Percentiles rank a stretch among this genome's conserved stretches.
These are phyloP conservation scores for Colletotrichum camelliae DNA, from an alignment of 2,329 filamentous ascomycete species.

Conservation along the genomic window DNA sequence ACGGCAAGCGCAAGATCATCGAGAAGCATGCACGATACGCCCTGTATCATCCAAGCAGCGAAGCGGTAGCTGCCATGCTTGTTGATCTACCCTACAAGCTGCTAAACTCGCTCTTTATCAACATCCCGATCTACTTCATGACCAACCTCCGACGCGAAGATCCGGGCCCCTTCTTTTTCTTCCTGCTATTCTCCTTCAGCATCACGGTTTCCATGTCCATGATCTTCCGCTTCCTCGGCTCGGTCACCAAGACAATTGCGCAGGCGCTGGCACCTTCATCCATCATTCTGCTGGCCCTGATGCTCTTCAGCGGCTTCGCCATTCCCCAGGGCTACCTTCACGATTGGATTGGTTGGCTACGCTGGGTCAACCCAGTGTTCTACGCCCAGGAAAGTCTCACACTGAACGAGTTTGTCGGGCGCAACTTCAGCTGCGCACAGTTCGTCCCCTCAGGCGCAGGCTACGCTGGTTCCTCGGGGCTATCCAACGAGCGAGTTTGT, in stretches of 20 bases:
- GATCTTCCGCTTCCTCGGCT: constrained; percentile 55
- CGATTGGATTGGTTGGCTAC: constrained; percentile 58
- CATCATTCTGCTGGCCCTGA: constrained; percentile 54
- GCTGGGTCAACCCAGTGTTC: constrained; percentile 52
- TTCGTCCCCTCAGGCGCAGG: constrained; percentile 19
- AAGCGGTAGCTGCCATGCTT: constrained; percentile 4
- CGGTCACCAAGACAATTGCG: constrained; percentile 52
- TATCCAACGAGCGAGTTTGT: constrained; percentile 41
- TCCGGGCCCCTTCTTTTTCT: constrained; percentile 59
- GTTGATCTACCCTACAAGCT: constrained; percentile 33
- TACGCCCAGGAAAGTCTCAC: constrained; percentile 73
- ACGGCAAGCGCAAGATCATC: constrained; percentile 29
- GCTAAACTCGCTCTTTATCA: constrained; percentile 61
- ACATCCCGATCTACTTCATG: constrained; percentile 70
- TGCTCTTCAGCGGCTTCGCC: constrained; percentile 60
- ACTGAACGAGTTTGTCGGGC: constrained; percentile 65
- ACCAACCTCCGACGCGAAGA: constrained; percentile 59
- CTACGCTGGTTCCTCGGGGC: constrained; percentile 18
- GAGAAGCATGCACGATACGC: constrained; percentile 32
- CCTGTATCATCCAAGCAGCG: constrained; percentile 35
- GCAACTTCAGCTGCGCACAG: constrained; percentile 42
- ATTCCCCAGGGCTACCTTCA: constrained; percentile 45
- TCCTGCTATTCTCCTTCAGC: constrained; percentile 55
- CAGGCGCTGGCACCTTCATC: constrained; percentile 59
- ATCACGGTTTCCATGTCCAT: constrained; percentile 54